Evolutionary conservation across 2,329 filamentous ascomycete genomes (phyloP).

Genomic region (Podosphaera fusca): DNA sequence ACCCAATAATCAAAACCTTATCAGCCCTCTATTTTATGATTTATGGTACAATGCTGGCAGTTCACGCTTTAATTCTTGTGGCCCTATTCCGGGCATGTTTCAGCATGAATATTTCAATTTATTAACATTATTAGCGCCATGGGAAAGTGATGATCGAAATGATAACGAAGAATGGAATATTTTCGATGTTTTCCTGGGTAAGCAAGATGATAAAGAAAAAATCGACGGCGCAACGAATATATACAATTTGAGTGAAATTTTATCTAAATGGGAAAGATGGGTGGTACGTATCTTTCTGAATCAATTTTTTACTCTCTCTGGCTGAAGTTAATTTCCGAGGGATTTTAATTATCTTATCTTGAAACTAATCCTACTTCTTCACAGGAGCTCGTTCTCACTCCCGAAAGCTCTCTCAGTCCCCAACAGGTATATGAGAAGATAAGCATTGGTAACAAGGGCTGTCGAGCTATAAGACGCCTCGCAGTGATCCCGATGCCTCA

Average conservation of each 20-base stretch:
- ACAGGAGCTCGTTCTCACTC: background rate
- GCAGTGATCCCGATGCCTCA: background rate
- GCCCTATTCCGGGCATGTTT: background rate
- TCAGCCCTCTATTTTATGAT: background rate
- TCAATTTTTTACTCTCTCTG: background rate
- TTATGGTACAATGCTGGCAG: background rate
- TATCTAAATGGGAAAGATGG: constrained; percentile 1
- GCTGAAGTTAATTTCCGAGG: background rate
- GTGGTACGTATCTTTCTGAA: background rate
- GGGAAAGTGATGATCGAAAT: background rate
- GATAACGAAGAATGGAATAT: constrained; percentile 3
- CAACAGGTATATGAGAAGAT: background rate
- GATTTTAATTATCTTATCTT: too few relatives aligned
- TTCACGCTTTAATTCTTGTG: background rate
- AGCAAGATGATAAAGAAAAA: background rate
- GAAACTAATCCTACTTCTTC: background rate
- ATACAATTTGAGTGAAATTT: background rate
- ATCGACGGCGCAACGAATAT: background rate
- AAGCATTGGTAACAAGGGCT: background rate
- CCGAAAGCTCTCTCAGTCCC: background rate
- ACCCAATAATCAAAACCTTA: background rate
- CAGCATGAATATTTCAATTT: background rate
- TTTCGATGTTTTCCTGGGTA: constrained; percentile 1
- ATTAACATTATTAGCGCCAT: background rate
- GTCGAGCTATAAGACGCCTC: background rate